phyloP scores from a whole-genome alignment of 352 stramenopile species.

The Pythium sp. region DNA sequence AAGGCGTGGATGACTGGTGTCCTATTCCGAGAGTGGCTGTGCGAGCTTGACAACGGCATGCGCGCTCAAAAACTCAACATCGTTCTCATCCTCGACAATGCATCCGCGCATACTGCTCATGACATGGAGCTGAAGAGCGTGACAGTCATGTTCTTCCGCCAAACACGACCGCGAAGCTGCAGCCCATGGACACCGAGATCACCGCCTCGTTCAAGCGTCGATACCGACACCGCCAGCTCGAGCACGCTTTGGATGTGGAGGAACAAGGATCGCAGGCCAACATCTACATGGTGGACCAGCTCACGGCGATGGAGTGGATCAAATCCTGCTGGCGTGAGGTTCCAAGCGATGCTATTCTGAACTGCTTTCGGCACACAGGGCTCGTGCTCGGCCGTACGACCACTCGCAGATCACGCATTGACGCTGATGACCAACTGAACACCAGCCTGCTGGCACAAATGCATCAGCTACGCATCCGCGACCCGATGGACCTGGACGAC shows the following conservation, averaged over 20 bases:
- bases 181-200: not conserved
- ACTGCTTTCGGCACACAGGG: not conserved
- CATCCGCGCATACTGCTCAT: not conserved
- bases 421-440: not conserved
- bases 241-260: not conserved
- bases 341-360: not conserved
- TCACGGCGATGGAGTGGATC: not conserved
- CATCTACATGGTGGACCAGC: no score
- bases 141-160: not conserved
- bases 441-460: not conserved
- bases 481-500: not conserved
- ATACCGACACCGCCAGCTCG: not conserved
- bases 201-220: not conserved
- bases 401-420: not conserved
- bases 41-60: not conserved
- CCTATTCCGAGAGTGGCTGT: not conserved
- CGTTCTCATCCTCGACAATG: not conserved
- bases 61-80: not conserved
- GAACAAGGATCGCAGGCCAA: not conserved
- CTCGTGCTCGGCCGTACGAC: not conserved
- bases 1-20: not conserved
- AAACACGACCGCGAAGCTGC: not conserved
- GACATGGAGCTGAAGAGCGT: not conserved
- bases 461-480: not conserved
- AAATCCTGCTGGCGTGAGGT: not conserved